Evolutionary conservation across 495 filamentous ascomycete species (phyloP).

Genomic region (Trichoderma orchidacearum): DNA sequence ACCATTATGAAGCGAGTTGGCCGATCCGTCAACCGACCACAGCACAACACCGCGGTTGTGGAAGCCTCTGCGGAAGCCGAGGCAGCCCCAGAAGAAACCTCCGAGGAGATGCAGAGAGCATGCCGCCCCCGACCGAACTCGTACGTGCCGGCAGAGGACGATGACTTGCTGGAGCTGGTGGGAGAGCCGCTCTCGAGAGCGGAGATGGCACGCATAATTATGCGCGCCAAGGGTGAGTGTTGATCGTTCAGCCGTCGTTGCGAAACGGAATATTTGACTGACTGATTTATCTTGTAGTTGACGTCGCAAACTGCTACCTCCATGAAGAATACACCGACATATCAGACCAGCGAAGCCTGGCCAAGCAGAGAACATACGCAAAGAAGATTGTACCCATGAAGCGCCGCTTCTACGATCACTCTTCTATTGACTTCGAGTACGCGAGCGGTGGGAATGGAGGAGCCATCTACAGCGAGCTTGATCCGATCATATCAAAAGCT

Average conservation of each 20-base stretch:
- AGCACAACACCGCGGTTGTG: too few relatives aligned
- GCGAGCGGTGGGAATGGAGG: not conserved
- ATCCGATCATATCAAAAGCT: not conserved
- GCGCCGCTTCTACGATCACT: not conserved
- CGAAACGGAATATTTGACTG: not conserved
- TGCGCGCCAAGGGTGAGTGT: not conserved
- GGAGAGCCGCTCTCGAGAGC: not conserved
- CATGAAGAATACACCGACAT: not conserved
- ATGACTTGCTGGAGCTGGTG: not conserved
- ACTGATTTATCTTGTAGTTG: not conserved
- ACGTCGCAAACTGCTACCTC: not conserved
- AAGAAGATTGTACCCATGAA: not conserved
- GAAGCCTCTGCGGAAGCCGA: not conserved
- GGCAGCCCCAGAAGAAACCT: not conserved
- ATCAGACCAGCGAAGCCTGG: not conserved
- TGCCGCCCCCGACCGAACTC: not conserved
- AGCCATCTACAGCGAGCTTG: not conserved
- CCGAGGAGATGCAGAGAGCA: not conserved
- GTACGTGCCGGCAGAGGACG: not conserved
- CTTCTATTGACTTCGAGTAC: not conserved
- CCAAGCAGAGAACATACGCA: not conserved
- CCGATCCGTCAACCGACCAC: not conserved
- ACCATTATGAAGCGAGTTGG: not conserved
- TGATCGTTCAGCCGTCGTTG: not conserved
- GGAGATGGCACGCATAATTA: not conserved